Evolutionary conservation across 2,329 filamentous ascomycete genomes (phyloP).

Genomic region (Tolypocladium cylindrosporum): DNA sequence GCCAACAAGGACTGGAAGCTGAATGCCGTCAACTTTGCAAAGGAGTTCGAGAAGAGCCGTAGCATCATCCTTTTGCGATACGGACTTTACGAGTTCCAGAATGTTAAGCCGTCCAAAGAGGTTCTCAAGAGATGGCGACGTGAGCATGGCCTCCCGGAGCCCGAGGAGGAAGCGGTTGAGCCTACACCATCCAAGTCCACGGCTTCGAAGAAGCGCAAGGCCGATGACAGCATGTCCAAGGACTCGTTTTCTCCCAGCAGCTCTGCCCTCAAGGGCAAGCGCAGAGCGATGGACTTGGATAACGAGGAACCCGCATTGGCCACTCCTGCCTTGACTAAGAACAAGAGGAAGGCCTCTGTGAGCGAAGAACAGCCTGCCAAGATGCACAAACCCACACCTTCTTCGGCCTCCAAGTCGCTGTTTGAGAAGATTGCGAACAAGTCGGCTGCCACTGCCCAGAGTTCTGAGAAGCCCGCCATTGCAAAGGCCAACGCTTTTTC

Average conservation of each 20-base stretch:
- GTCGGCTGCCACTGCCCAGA: conserved; percentile 19
- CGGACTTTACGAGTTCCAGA: conserved; percentile 54
- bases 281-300: conserved; percentile 32
- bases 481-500: conserved; percentile 23
- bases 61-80: conserved; percentile 52
- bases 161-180: conserved; percentile 31
- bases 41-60: conserved; percentile 54
- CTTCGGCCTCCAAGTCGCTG: conserved; percentile 39
- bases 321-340: conserved; percentile 26
- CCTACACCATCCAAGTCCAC: conserved; percentile 16
- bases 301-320: conserved; percentile 20
- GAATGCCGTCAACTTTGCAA: conserved; percentile 52
- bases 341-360: conserved; percentile 41
- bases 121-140: conserved; percentile 49
- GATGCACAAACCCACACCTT: conserved; percentile 39
- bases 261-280: conserved; percentile 35
- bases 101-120: conserved; percentile 47
- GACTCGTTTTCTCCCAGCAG: conserved; percentile 24
- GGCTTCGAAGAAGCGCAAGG: conserved; percentile 45
- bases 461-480: conserved; percentile 12
- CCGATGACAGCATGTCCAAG: conserved; percentile 37
- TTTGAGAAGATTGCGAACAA: conserved; percentile 50
- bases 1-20: conserved; percentile 52
- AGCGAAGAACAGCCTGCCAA: conserved; percentile 40
- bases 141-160: conserved; percentile 42